These are phyloP conservation scores for Trichosanthes cucumerina DNA, from an alignment of 306 rosid genomes.

Conservation along the genomic window DNA sequence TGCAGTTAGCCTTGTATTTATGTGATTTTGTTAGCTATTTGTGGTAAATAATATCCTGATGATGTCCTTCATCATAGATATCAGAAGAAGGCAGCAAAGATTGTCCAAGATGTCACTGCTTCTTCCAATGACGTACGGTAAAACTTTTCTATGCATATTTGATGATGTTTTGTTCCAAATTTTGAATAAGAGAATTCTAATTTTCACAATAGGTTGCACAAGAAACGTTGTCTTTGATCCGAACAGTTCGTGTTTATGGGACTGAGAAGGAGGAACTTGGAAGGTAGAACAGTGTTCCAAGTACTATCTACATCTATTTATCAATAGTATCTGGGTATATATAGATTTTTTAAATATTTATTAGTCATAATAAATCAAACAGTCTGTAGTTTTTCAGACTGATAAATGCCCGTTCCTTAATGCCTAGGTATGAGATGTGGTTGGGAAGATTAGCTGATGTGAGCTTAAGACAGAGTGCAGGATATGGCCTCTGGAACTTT, in stretches of 20 bases:
- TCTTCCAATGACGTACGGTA: constrained; percentile 76
- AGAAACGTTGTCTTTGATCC: constrained; percentile 82
- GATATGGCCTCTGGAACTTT: constrained; percentile 80
- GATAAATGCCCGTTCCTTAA: not conserved
- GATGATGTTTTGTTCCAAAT: constrained; percentile 8
- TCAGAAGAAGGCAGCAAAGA: constrained; percentile 84
- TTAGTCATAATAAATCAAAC: not conserved
- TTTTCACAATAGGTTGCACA: constrained; percentile 60
- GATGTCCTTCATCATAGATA: constrained; percentile 37
- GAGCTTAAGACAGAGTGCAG: constrained; percentile 86
- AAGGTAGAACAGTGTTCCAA: constrained; percentile 41
- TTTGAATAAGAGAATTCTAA: not conserved
- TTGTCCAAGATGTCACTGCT: constrained; percentile 82
- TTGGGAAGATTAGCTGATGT: constrained; percentile 70
- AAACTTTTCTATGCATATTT: constrained; percentile 10
- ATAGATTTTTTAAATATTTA: not conserved
- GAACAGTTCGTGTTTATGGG: constrained; percentile 93
- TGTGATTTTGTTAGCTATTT: not conserved
- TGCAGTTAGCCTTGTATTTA: not conserved
- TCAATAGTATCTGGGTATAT: not conserved
- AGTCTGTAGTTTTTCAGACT: not conserved
- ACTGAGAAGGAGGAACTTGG: constrained; percentile 72
- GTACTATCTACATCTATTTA: not conserved
- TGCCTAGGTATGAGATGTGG: constrained; percentile 69
- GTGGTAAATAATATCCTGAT: constrained; percentile 5